Evolutionary conservation across 495 filamentous ascomycete genomes (phyloP).

Genomic region (Opeltia flavorubescens): DNA sequence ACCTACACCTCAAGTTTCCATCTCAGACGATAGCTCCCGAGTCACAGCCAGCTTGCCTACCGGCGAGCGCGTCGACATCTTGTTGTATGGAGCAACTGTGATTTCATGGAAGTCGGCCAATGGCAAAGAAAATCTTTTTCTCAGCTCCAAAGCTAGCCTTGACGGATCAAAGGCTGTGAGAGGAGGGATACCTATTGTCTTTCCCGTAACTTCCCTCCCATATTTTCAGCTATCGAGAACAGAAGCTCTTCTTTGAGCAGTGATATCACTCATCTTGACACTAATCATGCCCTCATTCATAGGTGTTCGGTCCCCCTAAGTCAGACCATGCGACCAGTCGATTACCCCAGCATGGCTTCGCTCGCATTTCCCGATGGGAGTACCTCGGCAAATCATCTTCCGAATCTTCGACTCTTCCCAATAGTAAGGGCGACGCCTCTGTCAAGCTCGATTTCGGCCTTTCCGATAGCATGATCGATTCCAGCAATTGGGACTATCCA

Average conservation of each 20-base stretch:
- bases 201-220: slow-evolving; percentile 52
- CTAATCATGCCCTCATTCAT: neutral
- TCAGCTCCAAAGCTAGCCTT: slow-evolving; percentile 60
- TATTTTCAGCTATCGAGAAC: neutral
- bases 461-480: slow-evolving; percentile 50
- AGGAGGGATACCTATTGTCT: slow-evolving; percentile 78
- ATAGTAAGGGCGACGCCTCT: slow-evolving; percentile 40
- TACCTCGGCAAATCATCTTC: slow-evolving; percentile 50
- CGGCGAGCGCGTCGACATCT: slow-evolving; percentile 70
- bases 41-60: slow-evolving; percentile 65
- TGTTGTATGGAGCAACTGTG: slow-evolving; percentile 86
- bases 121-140: slow-evolving; percentile 76
- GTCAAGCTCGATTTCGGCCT: slow-evolving; percentile 95
- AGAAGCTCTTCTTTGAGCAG: too few species aligned
- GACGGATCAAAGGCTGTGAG: slow-evolving; percentile 51
- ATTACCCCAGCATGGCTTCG: slow-evolving; percentile 93
- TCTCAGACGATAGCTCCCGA: slow-evolving; percentile 46
- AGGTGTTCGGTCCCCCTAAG: slow-evolving; percentile 84
- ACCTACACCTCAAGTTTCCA: slow-evolving; percentile 52
- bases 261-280: slow-evolving; percentile 9
- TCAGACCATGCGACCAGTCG: slow-evolving; percentile 52
- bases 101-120: slow-evolving; percentile 75
- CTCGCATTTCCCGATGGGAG: slow-evolving; percentile 62
- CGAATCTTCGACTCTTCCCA: slow-evolving; percentile 48
- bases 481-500: slow-evolving; percentile 50